Evolutionary conservation across 2,329 filamentous ascomycete species (phyloP), one percentile per base, ranked within the genome.

Genomic region (Colletotrichum nymphaeae): DNA sequence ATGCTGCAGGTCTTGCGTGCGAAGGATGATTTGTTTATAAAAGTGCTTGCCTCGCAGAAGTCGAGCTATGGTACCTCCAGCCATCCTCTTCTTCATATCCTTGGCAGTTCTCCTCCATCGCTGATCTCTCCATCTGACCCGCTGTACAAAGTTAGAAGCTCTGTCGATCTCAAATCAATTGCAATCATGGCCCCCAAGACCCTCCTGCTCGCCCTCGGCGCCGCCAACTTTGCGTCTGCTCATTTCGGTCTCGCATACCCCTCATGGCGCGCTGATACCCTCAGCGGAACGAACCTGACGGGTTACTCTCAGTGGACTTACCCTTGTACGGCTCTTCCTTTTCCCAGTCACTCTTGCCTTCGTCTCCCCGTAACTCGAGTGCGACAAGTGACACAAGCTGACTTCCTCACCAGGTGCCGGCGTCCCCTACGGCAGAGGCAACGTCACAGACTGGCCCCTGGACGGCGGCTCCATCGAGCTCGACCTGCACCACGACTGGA

Each of bases 381-480:
- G 59, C 30, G 4, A 22, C 22, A 35, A 58, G 42, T 32, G 37
- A 28, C 30, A 5, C n/a, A 16, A 28, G 9, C 35, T 62, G 28
- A 8, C 9, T 55, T 49, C 16, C 19, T 74, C 64, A 66, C 5
- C 59, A 89, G 88, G 88, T 76, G 88, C 84, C 67, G 85, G 85
- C 42, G 87, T 88, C 46, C 82, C 84, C 30, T 83, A 84, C 77
- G 82, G 81, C 55, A 76, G 76, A 56, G 82, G 80, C 63, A 88
- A 88, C 78, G 80, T 84, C 64, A 89, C 88, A 67, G 86, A 88
- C 76, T 90, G 88, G 88, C 86, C 88, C 42, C 78, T 88, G n/a
- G 78, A 78, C 55, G 87, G 87, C 75, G 88, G 87, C 75, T 81
- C 84, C 46, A 77, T 90, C 63, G 79, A 81, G 75, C 83, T 90